phyloP scores from a whole-genome alignment of 176 grass and related monocot species.

The Avena eriantha region DNA sequence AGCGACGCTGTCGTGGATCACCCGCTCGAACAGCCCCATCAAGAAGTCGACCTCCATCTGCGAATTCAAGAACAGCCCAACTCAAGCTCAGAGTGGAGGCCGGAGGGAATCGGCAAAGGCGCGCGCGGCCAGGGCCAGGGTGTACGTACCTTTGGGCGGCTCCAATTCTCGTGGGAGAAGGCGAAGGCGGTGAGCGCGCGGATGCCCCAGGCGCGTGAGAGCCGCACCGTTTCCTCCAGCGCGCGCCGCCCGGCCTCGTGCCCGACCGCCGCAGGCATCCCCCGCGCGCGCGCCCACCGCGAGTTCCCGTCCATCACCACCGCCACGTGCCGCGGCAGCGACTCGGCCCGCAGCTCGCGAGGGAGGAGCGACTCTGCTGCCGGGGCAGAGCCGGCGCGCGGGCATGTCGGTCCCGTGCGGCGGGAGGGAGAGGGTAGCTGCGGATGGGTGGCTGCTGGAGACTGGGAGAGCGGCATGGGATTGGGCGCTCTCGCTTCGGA shows the following conservation, averaged over 20 bases:
- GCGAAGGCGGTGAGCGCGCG: conserved; percentile 72
- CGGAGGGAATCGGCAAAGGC: neutral
- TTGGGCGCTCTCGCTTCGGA: conserved; percentile 26
- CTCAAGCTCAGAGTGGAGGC: conserved; percentile 15
- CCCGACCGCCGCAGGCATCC: conserved; percentile 59
- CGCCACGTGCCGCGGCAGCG: conserved; percentile 70
- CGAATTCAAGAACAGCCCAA: conserved; percentile 25
- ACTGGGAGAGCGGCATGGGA: conserved; percentile 44
- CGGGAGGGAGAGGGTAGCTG: conserved; percentile 22
- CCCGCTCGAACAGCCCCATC: conserved; percentile 62
- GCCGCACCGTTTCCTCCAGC: conserved; percentile 56
- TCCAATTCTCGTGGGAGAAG: conserved; percentile 87
- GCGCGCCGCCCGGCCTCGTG: conserved; percentile 68
- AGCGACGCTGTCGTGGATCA: conserved; percentile 43
- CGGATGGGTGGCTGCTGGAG: conserved; percentile 29
- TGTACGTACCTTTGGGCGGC: conserved; percentile 59
- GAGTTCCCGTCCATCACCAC: conserved; percentile 90
- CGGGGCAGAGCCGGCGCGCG: conserved; percentile 18
- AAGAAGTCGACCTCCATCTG: conserved; percentile 74
- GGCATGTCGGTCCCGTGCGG: conserved; percentile 34
- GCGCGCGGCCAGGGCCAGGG: neutral
- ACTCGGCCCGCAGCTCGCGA: conserved; percentile 41
- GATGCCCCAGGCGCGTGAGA: conserved; percentile 64
- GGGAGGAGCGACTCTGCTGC: conserved; percentile 37
- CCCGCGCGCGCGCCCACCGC: conserved; percentile 63